Percentiles rank a stretch among this genome's conserved stretches.
These are phyloP conservation scores for Pseudoscleropodium purum DNA, from an alignment of 225 moss, liverwort and hornwort species.

Conservation along the genomic window DNA sequence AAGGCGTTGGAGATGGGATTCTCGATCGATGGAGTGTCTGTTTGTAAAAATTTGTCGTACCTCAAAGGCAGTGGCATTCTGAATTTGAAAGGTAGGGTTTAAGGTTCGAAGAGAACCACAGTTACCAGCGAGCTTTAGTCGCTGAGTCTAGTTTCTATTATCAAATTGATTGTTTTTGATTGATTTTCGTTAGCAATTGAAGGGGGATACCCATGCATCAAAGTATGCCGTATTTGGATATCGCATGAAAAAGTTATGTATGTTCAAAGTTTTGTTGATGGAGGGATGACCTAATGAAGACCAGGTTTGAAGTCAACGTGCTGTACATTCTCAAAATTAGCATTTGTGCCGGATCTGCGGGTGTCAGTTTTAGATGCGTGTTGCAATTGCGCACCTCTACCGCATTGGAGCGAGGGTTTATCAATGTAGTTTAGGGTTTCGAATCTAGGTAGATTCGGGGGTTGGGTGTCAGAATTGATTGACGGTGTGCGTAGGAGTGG, in stretches of 20 bases:
- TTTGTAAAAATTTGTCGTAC: constrained; percentile 70
- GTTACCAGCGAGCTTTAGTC: background rate
- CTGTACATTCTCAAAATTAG: background rate
- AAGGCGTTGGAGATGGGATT: constrained; percentile 59
- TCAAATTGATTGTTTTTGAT: no score
- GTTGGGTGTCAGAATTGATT: background rate
- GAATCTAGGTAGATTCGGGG: background rate
- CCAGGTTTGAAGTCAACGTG: background rate
- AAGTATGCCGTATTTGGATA: background rate
- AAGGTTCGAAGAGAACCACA: background rate
- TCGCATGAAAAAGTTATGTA: background rate
- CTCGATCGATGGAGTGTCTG: constrained; percentile 39
- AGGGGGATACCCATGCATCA: background rate
- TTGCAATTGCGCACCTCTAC: background rate
- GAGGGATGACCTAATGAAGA: background rate
- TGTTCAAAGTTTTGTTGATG: background rate
- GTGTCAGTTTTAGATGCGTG: background rate
- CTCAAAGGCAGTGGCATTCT: constrained; percentile 82
- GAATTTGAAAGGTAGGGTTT: constrained; percentile 59
- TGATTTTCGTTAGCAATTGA: background rate
- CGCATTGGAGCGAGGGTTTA: constrained; percentile 1
- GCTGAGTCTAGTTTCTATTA: background rate
- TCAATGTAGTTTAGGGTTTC: background rate
- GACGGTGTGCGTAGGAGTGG: background rate
- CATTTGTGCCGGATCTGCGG: background rate